phyloP scores from a whole-genome alignment of 1,284 basidiomycete species.

The Heterobasidion irregulare region DNA sequence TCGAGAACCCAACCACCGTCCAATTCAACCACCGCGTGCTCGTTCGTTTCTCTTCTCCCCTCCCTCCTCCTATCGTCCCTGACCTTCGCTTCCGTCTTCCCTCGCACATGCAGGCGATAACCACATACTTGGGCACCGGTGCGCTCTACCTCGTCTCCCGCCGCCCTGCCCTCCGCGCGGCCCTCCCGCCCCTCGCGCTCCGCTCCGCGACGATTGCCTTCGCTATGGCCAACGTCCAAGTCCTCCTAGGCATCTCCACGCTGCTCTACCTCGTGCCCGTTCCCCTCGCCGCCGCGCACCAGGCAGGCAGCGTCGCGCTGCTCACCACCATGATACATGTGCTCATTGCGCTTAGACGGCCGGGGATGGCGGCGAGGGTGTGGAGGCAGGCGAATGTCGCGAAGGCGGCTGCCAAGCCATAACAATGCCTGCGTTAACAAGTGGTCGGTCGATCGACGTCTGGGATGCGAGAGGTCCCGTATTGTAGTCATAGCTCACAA shows the following conservation, averaged over 20 bases:
- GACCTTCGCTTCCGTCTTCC: background rate
- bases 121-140: constrained; percentile 71
- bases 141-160: constrained; percentile 54
- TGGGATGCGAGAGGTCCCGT: background rate
- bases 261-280: constrained; percentile 92
- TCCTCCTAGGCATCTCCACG: constrained; percentile 85
- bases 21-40: constrained; percentile 95
- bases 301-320: constrained; percentile 88
- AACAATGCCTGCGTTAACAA: background rate
- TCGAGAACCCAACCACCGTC: constrained; percentile 97
- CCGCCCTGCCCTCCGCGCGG: constrained; percentile 42
- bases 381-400: constrained; percentile 38
- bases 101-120: constrained; percentile 52
- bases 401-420: constrained; percentile 3
- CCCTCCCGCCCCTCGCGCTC: constrained; percentile 62
- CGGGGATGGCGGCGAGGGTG: constrained; percentile 56
- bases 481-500: background rate
- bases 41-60: constrained; percentile 35
- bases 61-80: background rate
- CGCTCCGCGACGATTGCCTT: constrained; percentile 64
- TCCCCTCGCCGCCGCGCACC: constrained; percentile 88
- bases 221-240: constrained; percentile 82
- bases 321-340: constrained; percentile 83
- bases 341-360: constrained; percentile 65
- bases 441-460: background rate